A percentile compares a stretch with the other conserved stretches of the same genome.
These are phyloP conservation scores for Pleurotus ostreatus DNA, from an alignment of 768 basidiomycete species.

Conservation along the genomic window DNA sequence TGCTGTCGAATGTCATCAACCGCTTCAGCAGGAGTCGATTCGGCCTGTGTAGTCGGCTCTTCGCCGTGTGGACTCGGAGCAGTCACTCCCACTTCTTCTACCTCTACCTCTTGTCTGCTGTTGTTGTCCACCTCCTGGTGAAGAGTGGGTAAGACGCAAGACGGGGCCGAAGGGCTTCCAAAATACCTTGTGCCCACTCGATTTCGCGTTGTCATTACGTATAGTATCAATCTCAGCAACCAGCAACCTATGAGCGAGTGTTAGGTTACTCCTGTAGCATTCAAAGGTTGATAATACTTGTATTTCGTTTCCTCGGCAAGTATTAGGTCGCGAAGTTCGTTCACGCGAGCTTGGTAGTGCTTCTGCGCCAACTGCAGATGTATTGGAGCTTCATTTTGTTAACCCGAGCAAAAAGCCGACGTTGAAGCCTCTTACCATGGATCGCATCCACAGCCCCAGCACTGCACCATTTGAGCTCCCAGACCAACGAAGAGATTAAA, in stretches of 20 bases:
- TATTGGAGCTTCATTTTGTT: constrained; percentile 43
- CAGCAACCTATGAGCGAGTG: constrained; percentile 38
- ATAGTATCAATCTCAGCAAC: constrained; percentile 76
- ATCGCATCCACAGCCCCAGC: constrained; percentile 45
- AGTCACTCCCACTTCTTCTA: too few species aligned
- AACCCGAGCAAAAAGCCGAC: background rate
- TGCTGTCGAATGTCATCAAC: too few species aligned
- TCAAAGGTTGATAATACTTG: constrained; percentile 44
- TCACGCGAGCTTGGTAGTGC: constrained; percentile 64
- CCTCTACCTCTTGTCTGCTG: too few species aligned
- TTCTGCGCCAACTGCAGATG: constrained; percentile 73
- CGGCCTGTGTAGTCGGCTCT: too few species aligned
- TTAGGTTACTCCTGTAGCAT: background rate
- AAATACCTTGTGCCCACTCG: constrained; percentile 11
- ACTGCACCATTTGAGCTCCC: background rate
- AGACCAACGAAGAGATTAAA: too few species aligned
- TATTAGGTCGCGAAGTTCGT: constrained; percentile 72
- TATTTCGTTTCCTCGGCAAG: constrained; percentile 71
- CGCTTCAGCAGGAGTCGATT: too few species aligned
- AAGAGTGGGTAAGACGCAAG: too few species aligned
- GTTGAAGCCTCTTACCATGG: constrained; percentile 39
- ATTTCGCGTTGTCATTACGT: constrained; percentile 60
- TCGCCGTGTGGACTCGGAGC: too few species aligned
- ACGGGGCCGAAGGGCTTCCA: too few species aligned
- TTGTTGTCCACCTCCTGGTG: too few species aligned